Conservation (phyloP, 2,329 filamentous ascomycete genomes). For the Aschersonia sp. region DNA sequence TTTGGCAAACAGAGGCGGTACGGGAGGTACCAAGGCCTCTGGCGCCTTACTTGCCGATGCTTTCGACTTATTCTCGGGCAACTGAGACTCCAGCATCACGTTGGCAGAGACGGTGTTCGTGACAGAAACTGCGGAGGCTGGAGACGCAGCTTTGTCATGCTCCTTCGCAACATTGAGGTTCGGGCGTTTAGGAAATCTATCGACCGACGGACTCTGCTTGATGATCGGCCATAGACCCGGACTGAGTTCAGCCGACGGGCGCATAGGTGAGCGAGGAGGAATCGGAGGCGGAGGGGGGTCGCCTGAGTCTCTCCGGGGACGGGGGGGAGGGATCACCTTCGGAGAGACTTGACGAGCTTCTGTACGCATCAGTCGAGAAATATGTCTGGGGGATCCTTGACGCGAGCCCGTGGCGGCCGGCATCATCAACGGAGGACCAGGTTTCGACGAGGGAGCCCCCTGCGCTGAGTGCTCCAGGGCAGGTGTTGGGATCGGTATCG, state of each 20-base stretch:
- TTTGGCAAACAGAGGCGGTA: conserved; percentile 2
- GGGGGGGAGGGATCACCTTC: not conserved
- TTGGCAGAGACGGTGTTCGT: too few relatives aligned
- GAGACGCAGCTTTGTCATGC: too few relatives aligned
- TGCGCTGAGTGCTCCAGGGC: conserved; percentile 1
- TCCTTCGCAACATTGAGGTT: not conserved
- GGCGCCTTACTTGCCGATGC: not conserved
- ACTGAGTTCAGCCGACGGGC: not conserved
- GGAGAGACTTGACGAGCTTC: not conserved
- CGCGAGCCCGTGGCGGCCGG: conserved; percentile 22
- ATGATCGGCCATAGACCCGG: not conserved
- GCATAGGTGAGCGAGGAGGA: conserved; percentile 1
- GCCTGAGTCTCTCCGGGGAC: not conserved
- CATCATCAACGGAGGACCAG: conserved; percentile 25
- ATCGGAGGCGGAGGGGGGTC: not conserved
- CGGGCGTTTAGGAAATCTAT: not conserved
- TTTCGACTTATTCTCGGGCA: conserved; percentile 1
- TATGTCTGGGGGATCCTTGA: conserved; percentile 34
- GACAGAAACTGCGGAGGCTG: too few relatives aligned
- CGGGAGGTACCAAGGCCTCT: conserved; percentile 5
- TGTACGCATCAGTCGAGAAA: conserved; percentile 3
- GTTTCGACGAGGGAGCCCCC: conserved; percentile 14
- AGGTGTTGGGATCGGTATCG: conserved; percentile 2
- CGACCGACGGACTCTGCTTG: not conserved
- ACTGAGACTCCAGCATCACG: too few relatives aligned